Conservation (phyloP, 768 basidiomycete genomes). For the Cyclocybe cylindracea region DNA sequence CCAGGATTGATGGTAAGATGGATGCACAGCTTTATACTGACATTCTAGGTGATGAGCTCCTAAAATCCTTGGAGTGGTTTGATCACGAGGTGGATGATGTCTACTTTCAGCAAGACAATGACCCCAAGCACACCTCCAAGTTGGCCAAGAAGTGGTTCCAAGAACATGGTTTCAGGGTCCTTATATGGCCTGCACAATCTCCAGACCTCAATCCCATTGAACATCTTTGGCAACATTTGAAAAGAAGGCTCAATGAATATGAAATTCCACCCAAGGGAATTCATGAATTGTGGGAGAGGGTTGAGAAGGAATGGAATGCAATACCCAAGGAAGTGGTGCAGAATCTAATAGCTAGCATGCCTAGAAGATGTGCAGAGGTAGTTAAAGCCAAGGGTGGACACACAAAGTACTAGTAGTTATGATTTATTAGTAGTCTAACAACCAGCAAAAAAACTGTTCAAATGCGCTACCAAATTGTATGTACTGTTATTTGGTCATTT, state of each 20-base stretch:
- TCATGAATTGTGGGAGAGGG: conserved; percentile 23
- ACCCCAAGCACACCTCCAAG: conserved; percentile 32
- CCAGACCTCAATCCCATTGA: conserved; percentile 22
- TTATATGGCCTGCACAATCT: conserved; percentile 28
- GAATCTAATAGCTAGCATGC: conserved; percentile 16
- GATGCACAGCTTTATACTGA: conserved; percentile 18
- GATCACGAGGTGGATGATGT: conserved; percentile 2
- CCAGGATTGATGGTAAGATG: conserved; percentile 22
- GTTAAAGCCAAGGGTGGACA: conserved; percentile 17
- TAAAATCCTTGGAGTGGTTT: conserved; percentile 9
- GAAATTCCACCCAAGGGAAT: neutral
- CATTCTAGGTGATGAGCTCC: conserved; percentile 21
- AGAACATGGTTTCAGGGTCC: conserved; percentile 20
- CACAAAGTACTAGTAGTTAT: conserved; percentile 24
- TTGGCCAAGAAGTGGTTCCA: conserved; percentile 24
- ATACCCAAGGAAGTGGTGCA: conserved; percentile 12
- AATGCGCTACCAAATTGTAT: neutral
- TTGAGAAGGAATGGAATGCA: conserved; percentile 29
- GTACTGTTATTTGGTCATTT: no score
- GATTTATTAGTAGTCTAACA: neutral
- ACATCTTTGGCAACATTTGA: conserved; percentile 16
- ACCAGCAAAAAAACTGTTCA: neutral
- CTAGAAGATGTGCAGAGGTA: conserved; percentile 17
- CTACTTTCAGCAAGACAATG: conserved; percentile 28
- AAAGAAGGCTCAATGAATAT: neutral